These are phyloP conservation scores for Polygonum maritimum DNA, from an alignment of 148 eudicot genomes.

Conservation along the genomic window DNA sequence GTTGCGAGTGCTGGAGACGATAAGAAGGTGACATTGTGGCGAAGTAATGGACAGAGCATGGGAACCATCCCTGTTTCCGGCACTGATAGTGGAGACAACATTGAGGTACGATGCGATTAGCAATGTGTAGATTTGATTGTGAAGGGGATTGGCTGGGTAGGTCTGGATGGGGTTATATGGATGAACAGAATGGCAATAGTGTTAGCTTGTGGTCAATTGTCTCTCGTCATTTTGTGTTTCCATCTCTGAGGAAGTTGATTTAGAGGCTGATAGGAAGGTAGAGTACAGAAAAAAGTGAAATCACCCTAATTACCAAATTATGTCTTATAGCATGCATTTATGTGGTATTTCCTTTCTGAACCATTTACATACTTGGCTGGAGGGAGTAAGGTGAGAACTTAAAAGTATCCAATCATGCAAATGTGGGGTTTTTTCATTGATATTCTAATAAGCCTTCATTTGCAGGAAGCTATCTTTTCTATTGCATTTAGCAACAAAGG, in stretches of 20 bases:
- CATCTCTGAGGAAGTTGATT: not conserved
- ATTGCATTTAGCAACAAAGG: conserved; percentile 85
- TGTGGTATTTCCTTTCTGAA: not conserved
- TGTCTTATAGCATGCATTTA: not conserved
- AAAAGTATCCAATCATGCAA: not conserved
- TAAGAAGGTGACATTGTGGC: conserved; percentile 71
- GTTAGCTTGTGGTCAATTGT: not conserved
- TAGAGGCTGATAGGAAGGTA: not conserved
- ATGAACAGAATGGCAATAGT: not conserved
- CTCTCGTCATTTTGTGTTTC: not conserved
- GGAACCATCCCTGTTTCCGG: conserved; percentile 61
- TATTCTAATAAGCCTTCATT: not conserved
- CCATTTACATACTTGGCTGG: conserved; percentile 1
- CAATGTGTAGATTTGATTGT: not conserved
- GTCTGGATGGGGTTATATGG: not conserved
- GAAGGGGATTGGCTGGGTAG: not conserved
- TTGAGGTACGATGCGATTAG: conserved; percentile 38
- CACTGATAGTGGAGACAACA: conserved; percentile 46
- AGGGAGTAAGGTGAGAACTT: not conserved
- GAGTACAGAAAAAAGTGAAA: not conserved
- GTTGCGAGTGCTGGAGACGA: conserved; percentile 97
- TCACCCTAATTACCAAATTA: not conserved
- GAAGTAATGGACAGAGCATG: conserved; percentile 69
- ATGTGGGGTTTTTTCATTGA: not conserved
- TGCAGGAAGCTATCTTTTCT: conserved; percentile 64